Conservation (phyloP, 1,284 basidiomycete genomes). For the Marasmius fiardii region DNA sequence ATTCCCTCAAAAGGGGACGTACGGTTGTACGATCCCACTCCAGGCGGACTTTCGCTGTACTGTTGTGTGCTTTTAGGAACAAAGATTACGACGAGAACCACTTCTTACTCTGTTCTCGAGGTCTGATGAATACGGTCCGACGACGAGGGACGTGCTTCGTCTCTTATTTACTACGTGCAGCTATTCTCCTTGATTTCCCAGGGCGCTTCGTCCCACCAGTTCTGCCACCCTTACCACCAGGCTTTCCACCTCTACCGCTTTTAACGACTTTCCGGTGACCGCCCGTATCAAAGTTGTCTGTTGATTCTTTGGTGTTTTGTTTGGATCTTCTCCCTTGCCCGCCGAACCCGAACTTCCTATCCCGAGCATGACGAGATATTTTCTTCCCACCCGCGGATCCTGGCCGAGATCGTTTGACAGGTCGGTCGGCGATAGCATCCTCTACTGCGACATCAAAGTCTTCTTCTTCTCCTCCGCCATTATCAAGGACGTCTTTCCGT, state of each 20-base stretch:
- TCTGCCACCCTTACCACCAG: slow-evolving; percentile 24
- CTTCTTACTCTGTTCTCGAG: no score
- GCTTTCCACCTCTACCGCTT: slow-evolving; percentile 30
- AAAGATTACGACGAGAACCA: no score
- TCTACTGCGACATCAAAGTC: slow-evolving; percentile 86
- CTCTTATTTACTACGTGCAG: slow-evolving; percentile 33
- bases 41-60: no score
- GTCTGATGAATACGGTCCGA: no score
- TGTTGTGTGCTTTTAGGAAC: no score
- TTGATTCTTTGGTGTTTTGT: slow-evolving; percentile 78
- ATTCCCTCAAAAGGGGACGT: no score
- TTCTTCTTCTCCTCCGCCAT: slow-evolving; percentile 62
- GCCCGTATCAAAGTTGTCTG: slow-evolving; percentile 60
- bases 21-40: no score
- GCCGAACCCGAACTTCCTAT: slow-evolving; percentile 82
- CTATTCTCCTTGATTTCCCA: slow-evolving; percentile 60
- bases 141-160: no score
- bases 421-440: slow-evolving; percentile 77
- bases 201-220: slow-evolving; percentile 43
- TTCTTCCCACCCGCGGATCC: slow-evolving; percentile 29
- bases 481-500: slow-evolving; percentile 81
- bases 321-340: slow-evolving; percentile 65
- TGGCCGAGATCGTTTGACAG: slow-evolving; percentile 55
- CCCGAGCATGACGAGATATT: slow-evolving; percentile 65
- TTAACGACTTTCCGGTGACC: slow-evolving; percentile 33